Evolutionary conservation across 257 asterid genomes (phyloP), one percentile per base, ranked within the genome.

Genomic region (Solanum peruvianum): DNA sequence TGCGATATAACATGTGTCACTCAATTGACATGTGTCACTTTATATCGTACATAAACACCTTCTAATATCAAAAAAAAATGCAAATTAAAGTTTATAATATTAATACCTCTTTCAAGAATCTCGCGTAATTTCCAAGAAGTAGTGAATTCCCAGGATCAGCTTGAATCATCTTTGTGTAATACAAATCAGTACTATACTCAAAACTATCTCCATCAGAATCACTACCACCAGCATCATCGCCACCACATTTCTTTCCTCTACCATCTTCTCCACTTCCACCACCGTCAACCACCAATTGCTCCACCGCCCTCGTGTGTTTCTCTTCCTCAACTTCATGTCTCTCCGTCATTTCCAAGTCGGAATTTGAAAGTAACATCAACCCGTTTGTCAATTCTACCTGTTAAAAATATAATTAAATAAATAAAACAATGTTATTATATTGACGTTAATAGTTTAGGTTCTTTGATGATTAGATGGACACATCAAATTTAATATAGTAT

Each of bases 111-210:
- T 91, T 91, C 85, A 93, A 89, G 72, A 86, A 93, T 88, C 84
- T 93, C 14, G 96, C 96, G 78, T 93, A 93, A 39, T 93, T 93
- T 88, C 91, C 86, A 6, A 93, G 89, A 27, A 93, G 86, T 87
- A 93, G 82, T 2, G 94, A 35, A 78, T 92, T 91, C 4, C 72
- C 85, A 7, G 96, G 96, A 73, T 91, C 56, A 20, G 94, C 92
- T 83, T 87, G 86, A 33, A 93, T 91, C 93, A 93, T 78, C 58
- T 85, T 47, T 84, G 69, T 84, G 85, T 93, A 93, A 91, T 91
- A 88, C 64, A 88, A 70, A 45, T 91, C 95, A 77, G 86, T 85
- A 25, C 45, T 84, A 23, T 8, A 60, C 67, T 60, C 67, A 60
- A 11, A 60, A 21, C 6, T 60, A 60, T 60, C 67, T 21, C 67